Conservation (phyloP, 805 yeast genomes). For the Metschnikowia vanudenii region DNA sequence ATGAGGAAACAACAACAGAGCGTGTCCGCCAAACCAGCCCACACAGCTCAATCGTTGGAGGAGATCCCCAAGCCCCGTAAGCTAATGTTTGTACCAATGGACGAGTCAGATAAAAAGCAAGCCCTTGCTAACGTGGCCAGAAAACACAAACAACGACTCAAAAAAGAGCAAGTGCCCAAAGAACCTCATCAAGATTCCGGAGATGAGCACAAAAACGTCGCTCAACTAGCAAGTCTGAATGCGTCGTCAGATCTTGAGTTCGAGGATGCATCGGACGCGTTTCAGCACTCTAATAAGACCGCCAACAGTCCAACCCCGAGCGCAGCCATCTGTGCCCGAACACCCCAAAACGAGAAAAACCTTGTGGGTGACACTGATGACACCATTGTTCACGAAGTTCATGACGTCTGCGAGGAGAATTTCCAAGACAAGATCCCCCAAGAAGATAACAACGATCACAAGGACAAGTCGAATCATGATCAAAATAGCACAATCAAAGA, state of each 20-base stretch:
- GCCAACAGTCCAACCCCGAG: background rate
- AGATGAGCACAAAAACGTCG: background rate
- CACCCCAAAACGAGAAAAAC: too few relatives aligned
- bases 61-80: background rate
- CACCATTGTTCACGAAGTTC: background rate
- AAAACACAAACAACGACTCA: conserved; percentile 1
- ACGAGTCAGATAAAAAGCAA: conserved; percentile 8
- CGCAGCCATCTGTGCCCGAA: background rate
- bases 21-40: background rate
- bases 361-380: too few relatives aligned
- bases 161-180: background rate
- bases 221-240: background rate
- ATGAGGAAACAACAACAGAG: background rate
- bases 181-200: background rate
- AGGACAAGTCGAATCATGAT: background rate
- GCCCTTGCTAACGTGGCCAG: background rate
- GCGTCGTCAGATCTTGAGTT: conserved; percentile 6
- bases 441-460: background rate
- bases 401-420: too few relatives aligned
- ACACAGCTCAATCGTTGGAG: background rate
- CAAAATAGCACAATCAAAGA: background rate
- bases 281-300: background rate
- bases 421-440: background rate
- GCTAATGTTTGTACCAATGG: conserved; percentile 13
- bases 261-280: conserved; percentile 1